phyloP scores from a whole-genome alignment of 257 asterid genomes.

The Lavandula angustifolia region DNA sequence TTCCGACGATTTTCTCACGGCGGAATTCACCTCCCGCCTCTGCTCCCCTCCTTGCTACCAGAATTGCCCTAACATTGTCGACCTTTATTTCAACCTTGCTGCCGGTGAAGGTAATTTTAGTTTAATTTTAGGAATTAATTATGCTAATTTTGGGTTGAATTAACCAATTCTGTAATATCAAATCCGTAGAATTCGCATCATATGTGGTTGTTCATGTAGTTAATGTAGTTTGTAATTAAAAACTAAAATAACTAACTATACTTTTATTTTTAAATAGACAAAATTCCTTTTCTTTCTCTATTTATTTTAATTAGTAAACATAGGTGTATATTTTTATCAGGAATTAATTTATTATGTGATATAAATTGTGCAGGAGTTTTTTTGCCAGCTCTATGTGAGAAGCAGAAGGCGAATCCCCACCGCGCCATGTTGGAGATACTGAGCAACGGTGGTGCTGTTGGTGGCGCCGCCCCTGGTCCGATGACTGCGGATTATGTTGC shows the following conservation, averaged over 20 bases:
- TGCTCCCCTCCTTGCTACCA: conserved; percentile 72
- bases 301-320: too few species aligned
- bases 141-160: neutral
- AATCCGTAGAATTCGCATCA: neutral
- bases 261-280: too few species aligned
- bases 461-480: conserved; percentile 46
- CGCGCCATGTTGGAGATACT: conserved; percentile 63
- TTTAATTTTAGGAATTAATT: neutral
- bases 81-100: conserved; percentile 81
- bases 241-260: too few species aligned
- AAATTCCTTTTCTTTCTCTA: too few species aligned
- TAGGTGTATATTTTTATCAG: too few species aligned
- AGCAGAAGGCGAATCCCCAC: conserved; percentile 53
- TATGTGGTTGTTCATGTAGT: neutral
- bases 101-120: conserved; percentile 69
- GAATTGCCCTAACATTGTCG: conserved; percentile 78
- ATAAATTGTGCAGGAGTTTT: conserved; percentile 49
- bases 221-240: too few species aligned
- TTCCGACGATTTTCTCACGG: conserved; percentile 63
- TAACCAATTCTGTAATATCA: neutral
- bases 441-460: conserved; percentile 51
- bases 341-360: too few species aligned
- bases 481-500: conserved; percentile 21
- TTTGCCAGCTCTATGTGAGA: conserved; percentile 65
- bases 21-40: conserved; percentile 54